Base-by-base conservation (phyloP, 768 basidiomycete genomes). In the Mycena pura region DNA sequence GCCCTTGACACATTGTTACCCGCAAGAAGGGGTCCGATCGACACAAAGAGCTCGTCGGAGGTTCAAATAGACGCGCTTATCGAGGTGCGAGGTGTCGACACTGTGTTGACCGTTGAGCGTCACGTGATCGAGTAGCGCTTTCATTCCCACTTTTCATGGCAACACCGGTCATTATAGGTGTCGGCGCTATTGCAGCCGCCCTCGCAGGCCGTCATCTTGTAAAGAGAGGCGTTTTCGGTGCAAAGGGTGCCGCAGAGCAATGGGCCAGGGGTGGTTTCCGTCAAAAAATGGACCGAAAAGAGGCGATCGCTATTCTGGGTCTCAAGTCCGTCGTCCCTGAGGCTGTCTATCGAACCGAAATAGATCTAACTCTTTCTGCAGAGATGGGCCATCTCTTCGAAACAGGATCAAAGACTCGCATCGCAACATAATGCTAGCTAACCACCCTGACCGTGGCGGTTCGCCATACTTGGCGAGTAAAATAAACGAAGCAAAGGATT, bases 391-490 rank as follows among this genome's bases (percentile, higher is more conserved):
- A 10, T 81, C 80, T 56, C 78, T 96, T n/a, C 84, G 86, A n/a
- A 85, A 72, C 52, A 87, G 82, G 73, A 74, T 98, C 58, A 98
- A 98, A 78, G 96, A 98, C 68, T 95, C 97, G 0, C 97, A 99
- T 77, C 88, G 96, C 55, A 86, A 91, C 34, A 92, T 99, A 67
- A 99, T 99, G 97, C 84, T 99, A 49, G 92, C 95, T 27, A 99
- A 99, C 77, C 97, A 99, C 78, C 97, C 97, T 11, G 97, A 99
- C 80, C 84, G 97, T 62, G 97, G 97, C 31, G 97, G 97, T 28
- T 93, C 95, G n/a, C 97, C 97, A 7, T 99, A 98, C 76, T 79
- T 99, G 48, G 96, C 97, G 13, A 95, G 94, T 70, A 99, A 99
- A 83, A 96, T 99, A 63, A 99, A 99, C 76, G 97, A 99, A 72